Base-by-base conservation (phyloP, 2,329 filamentous ascomycete species). In the Epichloe uncinata region DNA sequence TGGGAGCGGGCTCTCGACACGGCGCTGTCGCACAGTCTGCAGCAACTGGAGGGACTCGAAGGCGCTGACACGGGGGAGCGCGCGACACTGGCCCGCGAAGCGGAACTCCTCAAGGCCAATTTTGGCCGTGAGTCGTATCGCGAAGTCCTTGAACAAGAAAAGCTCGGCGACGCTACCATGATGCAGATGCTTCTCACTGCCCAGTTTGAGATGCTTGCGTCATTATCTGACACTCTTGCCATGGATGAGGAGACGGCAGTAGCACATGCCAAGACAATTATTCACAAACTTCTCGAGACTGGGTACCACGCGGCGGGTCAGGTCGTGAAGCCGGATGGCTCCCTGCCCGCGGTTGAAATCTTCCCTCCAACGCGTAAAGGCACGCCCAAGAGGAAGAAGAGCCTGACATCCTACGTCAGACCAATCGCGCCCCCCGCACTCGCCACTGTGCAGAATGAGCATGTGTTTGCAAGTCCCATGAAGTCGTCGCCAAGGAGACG, bases 1-100 rank as follows among this genome's bases (percentile, higher is more conserved):
- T 98, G 93, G 93, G 88, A 95, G 55, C 82, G 87, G 47, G 79
- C 82, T 43, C 76, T 98, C 53, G 90, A 95, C 60, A 87, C 87
- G 1, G 93, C 93, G 4, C 75, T 97, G 35, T 84, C 90, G 53
- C 87, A 94, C 61, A 87, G 87, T 58, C 71, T 95, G 52, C 78
- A 81, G 53, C 89, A 94, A 59, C 75, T 98, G 35, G 77, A 83
- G 36, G 77, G 82, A n/a, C 57, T 55, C 0, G 65, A 66, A 11
- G 64, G 65, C 5, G 57, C 60, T 1, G 86, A 79, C n/a, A 61
- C 54, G 0, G 65, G 66, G 66, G 87, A 96, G 60, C 72, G 84
- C 47, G 78, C 82, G 12, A 85, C 74, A 52, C 69, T 98, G 54
- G 80, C 78, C 16, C 79, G 87, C 34, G 94, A 98, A 66, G 84